phyloP scores from a whole-genome alignment of 2,329 filamentous ascomycete species.

The Phyllosticta citriasiana region DNA sequence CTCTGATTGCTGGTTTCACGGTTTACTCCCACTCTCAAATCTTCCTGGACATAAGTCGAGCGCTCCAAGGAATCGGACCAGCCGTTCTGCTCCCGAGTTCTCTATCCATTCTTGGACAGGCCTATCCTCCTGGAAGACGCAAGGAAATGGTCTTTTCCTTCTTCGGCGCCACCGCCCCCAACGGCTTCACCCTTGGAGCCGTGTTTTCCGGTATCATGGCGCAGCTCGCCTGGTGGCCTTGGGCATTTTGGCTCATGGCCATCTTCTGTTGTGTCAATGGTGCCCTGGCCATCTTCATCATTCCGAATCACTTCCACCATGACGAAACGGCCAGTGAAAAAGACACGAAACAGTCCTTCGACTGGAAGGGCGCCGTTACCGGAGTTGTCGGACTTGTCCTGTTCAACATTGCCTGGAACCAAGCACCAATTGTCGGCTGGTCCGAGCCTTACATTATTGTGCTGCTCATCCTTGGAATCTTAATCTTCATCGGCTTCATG shows the following conservation, averaged over 20 bases:
- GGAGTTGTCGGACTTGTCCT: slow-evolving; percentile 50
- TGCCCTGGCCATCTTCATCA: slow-evolving; percentile 27
- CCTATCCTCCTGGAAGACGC: slow-evolving; percentile 46
- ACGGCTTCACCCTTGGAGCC: slow-evolving; percentile 32
- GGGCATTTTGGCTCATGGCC: slow-evolving; percentile 38
- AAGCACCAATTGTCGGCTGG: slow-evolving; percentile 53
- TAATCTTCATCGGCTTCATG: slow-evolving; percentile 47
- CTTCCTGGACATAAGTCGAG: slow-evolving; percentile 26
- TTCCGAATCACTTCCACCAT: slow-evolving; percentile 22
- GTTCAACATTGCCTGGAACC: slow-evolving; percentile 59
- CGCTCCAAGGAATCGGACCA: slow-evolving; percentile 45
- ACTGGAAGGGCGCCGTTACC: slow-evolving; percentile 35
- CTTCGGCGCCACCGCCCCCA: slow-evolving; percentile 41
- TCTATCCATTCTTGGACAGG: slow-evolving; percentile 50
- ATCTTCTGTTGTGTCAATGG: slow-evolving; percentile 31
- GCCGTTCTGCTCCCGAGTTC: slow-evolving; percentile 55
- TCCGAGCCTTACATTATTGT: slow-evolving; percentile 45
- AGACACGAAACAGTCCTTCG: slow-evolving; percentile 25
- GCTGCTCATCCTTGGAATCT: slow-evolving; percentile 46
- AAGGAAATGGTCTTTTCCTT: slow-evolving; percentile 52
- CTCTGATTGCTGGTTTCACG: slow-evolving; percentile 34
- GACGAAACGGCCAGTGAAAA: neutral
- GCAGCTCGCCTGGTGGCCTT: slow-evolving; percentile 42
- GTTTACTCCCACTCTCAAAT: slow-evolving; percentile 30
- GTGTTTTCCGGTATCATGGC: slow-evolving; percentile 32